A percentile compares a stretch with the other conserved stretches of the same genome.
Conservation (phyloP, 1,284 basidiomycete species). For the Puccinia polysora region DNA sequence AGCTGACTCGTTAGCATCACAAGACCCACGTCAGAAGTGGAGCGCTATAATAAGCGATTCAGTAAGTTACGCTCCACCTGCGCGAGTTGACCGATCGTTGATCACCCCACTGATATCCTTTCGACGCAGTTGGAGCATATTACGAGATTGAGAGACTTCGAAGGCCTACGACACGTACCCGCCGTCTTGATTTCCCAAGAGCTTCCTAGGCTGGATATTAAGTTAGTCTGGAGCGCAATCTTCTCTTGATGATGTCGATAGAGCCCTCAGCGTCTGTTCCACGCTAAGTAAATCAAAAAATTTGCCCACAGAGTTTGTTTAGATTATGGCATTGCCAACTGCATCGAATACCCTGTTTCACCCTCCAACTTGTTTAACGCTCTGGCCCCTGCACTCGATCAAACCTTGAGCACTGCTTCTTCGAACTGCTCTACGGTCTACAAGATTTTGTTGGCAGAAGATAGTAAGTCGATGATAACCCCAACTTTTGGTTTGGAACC, state of each 20-base stretch:
- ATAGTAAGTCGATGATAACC: conserved; percentile 57
- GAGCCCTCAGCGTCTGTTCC: conserved; percentile 51
- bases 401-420: conserved; percentile 77
- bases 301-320: conserved; percentile 61
- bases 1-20: conserved; percentile 11
- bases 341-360: conserved; percentile 83
- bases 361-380: conserved; percentile 86
- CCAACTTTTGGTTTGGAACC: not conserved
- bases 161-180: conserved; percentile 92
- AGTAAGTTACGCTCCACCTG: conserved; percentile 54
- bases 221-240: conserved; percentile 45
- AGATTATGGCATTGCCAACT: conserved; percentile 82
- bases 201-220: conserved; percentile 52
- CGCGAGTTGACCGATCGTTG: no score
- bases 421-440: conserved; percentile 74
- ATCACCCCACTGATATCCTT: conserved; percentile 81
- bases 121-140: conserved; percentile 75
- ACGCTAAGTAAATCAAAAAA: conserved; percentile 51
- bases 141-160: conserved; percentile 81
- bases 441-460: conserved; percentile 94
- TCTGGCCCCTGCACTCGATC: conserved; percentile 87
- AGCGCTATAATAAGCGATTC: conserved; percentile 40
- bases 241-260: conserved; percentile 51
- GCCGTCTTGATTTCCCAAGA: conserved; percentile 82
- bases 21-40: conserved; percentile 32